Evolutionary conservation across 306 rosid species (phyloP).

Genomic region (Citrullus mucosospermus): DNA sequence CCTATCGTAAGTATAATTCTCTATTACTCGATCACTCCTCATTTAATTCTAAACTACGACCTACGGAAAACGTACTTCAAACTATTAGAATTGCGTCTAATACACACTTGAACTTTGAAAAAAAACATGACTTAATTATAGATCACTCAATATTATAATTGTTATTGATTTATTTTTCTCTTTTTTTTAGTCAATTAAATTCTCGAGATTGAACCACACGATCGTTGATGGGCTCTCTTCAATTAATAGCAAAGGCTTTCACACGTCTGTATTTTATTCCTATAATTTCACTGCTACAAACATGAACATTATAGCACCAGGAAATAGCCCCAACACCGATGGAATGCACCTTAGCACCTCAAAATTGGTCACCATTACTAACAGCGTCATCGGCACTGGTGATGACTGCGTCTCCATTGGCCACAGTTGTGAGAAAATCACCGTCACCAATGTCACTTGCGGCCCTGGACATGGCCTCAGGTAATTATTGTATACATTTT

Average conservation of each 20-base stretch:
- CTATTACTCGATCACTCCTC: neutral
- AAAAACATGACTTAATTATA: too few species aligned
- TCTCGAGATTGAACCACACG: conserved; percentile 22
- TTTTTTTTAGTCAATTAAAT: conserved; percentile 33
- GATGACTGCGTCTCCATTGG: conserved; percentile 68
- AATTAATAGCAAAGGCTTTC: conserved; percentile 48
- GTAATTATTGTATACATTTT: neutral
- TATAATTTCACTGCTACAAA: conserved; percentile 16
- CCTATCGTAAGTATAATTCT: conserved; percentile 32
- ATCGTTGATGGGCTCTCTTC: conserved; percentile 29
- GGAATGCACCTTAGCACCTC: conserved; percentile 45
- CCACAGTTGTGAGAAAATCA: conserved; percentile 16
- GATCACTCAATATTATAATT: too few species aligned
- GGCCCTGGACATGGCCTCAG: conserved; percentile 78
- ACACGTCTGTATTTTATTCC: conserved; percentile 15
- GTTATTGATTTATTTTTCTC: neutral
- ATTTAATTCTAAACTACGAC: neutral
- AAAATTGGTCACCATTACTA: conserved; percentile 10
- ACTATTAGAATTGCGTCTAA: too few species aligned
- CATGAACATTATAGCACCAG: conserved; percentile 34
- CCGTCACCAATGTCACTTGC: conserved; percentile 26
- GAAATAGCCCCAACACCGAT: conserved; percentile 63
- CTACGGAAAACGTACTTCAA: too few species aligned
- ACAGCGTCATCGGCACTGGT: conserved; percentile 42
- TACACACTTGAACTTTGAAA: too few species aligned